phyloP scores from a whole-genome alignment of 2,329 filamentous ascomycete genomes.

The Colletotrichum sp. region DNA sequence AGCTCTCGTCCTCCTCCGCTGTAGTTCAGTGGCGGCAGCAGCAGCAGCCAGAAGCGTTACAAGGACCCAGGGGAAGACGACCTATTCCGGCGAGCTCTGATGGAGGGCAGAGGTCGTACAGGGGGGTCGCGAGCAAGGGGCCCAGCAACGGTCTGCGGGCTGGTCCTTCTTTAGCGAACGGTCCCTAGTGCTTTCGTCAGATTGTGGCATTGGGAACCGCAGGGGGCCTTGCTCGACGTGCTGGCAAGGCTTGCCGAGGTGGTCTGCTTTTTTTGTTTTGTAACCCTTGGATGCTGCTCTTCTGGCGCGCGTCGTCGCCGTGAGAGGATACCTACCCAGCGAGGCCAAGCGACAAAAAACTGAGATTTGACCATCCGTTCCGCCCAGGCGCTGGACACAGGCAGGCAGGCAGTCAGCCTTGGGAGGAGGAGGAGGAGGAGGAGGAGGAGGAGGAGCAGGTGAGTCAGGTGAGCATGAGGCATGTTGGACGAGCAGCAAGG shows the following conservation, averaged over 20 bases:
- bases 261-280: not conserved
- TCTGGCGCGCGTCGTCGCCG: not conserved
- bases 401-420: not conserved
- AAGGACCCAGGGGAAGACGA: not conserved
- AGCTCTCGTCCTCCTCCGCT: not conserved
- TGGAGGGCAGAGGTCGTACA: conserved; percentile 19
- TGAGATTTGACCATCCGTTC: not conserved
- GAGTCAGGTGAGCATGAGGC: not conserved
- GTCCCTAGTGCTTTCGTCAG: conserved; percentile 16
- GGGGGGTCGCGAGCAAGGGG: conserved; percentile 14
- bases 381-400: not conserved
- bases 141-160: not conserved
- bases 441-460: not conserved
- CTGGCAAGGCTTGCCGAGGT: not conserved
- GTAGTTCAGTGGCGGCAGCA: not conserved
- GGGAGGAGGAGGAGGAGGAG: not conserved
- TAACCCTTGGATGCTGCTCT: not conserved
- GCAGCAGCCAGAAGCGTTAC: not conserved
- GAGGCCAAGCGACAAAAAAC: not conserved
- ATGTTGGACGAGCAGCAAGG: not conserved
- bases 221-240: not conserved
- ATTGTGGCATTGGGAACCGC: not conserved
- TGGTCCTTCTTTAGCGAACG: conserved; percentile 14
- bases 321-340: not conserved
- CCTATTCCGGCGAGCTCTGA: not conserved